Evolutionary conservation across 2,329 filamentous ascomycete species (phyloP).

Genomic region (Fusarium burgessii): DNA sequence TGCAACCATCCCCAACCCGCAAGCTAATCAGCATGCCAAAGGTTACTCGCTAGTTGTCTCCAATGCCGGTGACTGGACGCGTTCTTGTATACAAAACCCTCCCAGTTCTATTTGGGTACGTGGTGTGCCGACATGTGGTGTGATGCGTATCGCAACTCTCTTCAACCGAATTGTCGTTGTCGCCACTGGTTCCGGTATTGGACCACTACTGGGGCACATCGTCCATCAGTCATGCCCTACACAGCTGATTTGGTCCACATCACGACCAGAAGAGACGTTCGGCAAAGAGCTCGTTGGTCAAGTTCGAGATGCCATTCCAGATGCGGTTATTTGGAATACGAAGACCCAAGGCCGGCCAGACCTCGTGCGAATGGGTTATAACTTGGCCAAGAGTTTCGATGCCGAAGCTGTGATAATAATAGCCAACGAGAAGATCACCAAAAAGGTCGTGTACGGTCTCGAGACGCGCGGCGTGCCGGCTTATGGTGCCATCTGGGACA

Average conservation of each 20-base stretch:
- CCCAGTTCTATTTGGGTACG: conserved; percentile 75
- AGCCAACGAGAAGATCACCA: conserved; percentile 75
- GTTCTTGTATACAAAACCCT: conserved; percentile 69
- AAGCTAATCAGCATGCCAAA: conserved; percentile 44
- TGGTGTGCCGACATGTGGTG: conserved; percentile 74
- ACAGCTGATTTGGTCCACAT: conserved; percentile 77
- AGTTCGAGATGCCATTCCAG: conserved; percentile 68
- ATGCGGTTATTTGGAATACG: conserved; percentile 77
- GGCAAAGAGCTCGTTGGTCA: conserved; percentile 66
- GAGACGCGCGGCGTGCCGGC: conserved; percentile 74
- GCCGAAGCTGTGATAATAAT: conserved; percentile 80
- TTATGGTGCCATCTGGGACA: conserved; percentile 81
- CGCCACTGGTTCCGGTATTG: conserved; percentile 80
- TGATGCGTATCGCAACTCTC: conserved; percentile 74
- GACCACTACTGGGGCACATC: conserved; percentile 72
- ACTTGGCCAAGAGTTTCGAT: conserved; percentile 66
- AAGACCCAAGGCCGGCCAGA: conserved; percentile 69
- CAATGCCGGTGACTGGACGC: conserved; percentile 82
- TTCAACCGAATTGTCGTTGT: conserved; percentile 75
- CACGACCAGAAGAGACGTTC: conserved; percentile 71
- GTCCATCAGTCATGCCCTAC: conserved; percentile 61
- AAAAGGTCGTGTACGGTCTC: conserved; percentile 75
- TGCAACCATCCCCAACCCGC: conserved; percentile 74
- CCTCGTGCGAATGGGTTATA: conserved; percentile 61
- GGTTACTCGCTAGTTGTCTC: conserved; percentile 78